Conservation (phyloP, 2,329 filamentous ascomycete species). For the Aureobasidium vineae region DNA sequence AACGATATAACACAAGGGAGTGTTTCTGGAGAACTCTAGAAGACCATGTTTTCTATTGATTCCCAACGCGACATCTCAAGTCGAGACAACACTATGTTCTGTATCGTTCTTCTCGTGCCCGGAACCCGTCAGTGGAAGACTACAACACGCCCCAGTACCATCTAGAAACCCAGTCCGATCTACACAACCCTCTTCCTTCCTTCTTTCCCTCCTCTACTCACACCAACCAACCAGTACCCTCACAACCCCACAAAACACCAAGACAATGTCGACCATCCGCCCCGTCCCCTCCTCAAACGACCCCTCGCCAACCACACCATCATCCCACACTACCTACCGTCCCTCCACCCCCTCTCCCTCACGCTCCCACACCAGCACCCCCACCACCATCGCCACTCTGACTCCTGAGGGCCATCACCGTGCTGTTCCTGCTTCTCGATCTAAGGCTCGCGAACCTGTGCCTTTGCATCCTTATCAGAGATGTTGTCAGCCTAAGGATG, state of each 20-base stretch:
- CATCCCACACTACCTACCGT: too few species aligned
- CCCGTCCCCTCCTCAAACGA: not conserved
- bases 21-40: too few species aligned
- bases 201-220: not conserved
- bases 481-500: not conserved
- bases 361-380: not conserved
- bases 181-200: not conserved
- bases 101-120: not conserved
- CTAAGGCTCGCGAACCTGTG: not conserved
- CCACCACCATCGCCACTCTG: not conserved
- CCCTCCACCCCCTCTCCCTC: not conserved
- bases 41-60: too few species aligned
- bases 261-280: not conserved
- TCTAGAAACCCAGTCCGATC: not conserved
- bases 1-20: too few species aligned
- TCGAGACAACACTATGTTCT: not conserved
- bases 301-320: not conserved
- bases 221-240: not conserved
- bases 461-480: not conserved
- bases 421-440: not conserved
- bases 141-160: not conserved
- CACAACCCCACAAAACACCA: not conserved
- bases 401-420: not conserved
- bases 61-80: too few species aligned
- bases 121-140: not conserved